Conservation (phyloP, 2,329 filamentous ascomycete species). For the Cordyceps pruinosa region DNA sequence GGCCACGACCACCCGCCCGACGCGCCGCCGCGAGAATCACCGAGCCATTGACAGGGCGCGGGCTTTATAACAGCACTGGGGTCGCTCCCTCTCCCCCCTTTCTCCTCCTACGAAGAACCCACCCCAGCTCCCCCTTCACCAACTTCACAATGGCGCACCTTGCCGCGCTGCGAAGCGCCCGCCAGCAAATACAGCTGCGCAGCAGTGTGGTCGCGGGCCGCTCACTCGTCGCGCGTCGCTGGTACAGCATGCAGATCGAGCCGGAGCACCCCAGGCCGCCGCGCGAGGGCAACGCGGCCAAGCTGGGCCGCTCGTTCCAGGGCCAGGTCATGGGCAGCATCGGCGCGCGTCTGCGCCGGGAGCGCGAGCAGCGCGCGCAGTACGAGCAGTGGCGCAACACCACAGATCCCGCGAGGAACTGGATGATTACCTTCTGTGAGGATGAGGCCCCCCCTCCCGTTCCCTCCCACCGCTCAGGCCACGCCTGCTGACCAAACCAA, state of each 20-base stretch:
- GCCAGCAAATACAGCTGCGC: conserved; percentile 10
- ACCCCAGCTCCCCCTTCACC: neutral
- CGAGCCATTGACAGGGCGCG: neutral
- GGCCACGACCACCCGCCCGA: neutral
- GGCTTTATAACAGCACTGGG: neutral
- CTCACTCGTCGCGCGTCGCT: conserved; percentile 17
- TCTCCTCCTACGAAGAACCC: neutral
- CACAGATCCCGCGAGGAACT: conserved; percentile 37
- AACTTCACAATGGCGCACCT: conserved; percentile 25
- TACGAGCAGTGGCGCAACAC: conserved; percentile 37
- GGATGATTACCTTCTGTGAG: conserved; percentile 49
- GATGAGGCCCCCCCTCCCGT: neutral
- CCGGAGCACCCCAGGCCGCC: conserved; percentile 26
- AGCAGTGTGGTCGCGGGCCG: conserved; percentile 4
- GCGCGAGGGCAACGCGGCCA: conserved; percentile 31
- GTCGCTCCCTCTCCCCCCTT: neutral
- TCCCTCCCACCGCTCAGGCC: too few species aligned
- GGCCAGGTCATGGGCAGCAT: conserved; percentile 56
- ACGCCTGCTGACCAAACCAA: neutral
- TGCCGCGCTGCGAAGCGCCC: conserved; percentile 24
- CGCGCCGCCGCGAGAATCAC: neutral
- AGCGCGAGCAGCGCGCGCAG: conserved; percentile 46
- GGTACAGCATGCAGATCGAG: conserved; percentile 31
- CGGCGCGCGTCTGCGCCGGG: conserved; percentile 45
- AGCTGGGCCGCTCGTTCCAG: conserved; percentile 40